A percentile compares a stretch with the other conserved stretches of the same genome.
phyloP scores from a whole-genome alignment of 2,329 filamentous ascomycete species.

The Bretziella fagacearum region DNA sequence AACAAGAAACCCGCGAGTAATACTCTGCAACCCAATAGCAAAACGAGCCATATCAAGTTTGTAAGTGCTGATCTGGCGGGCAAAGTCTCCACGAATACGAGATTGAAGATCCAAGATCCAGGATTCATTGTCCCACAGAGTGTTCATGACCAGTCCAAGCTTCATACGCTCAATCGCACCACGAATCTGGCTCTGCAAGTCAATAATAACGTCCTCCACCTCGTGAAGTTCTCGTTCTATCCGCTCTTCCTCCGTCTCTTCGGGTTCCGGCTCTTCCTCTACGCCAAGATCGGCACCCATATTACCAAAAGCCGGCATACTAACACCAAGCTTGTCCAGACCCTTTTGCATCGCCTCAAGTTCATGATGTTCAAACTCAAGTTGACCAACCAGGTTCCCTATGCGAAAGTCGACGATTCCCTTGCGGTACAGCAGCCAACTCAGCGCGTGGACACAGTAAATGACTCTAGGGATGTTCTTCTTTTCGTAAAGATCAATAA shows the following conservation, averaged over 20 bases:
- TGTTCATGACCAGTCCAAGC: slow-evolving; percentile 70
- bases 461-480: slow-evolving; percentile 99
- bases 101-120: slow-evolving; percentile 69
- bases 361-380: slow-evolving; percentile 96
- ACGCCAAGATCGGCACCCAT: slow-evolving; percentile 94
- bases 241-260: slow-evolving; percentile 81
- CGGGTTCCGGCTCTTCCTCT: slow-evolving; percentile 52
- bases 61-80: slow-evolving; percentile 68
- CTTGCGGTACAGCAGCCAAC: slow-evolving; percentile 91
- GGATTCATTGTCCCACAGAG: slow-evolving; percentile 73
- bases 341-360: slow-evolving; percentile 94
- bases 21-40: slow-evolving; percentile 63
- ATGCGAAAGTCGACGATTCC: slow-evolving; percentile 92
- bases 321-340: slow-evolving; percentile 83
- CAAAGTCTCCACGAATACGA: slow-evolving; percentile 71
- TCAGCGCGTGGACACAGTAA: slow-evolving; percentile 92
- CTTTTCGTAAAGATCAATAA: slow-evolving; percentile 97
- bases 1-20: slow-evolving; percentile 56
- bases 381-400: slow-evolving; percentile 85
- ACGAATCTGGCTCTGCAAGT: slow-evolving; percentile 74
- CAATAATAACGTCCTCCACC: slow-evolving; percentile 52
- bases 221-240: slow-evolving; percentile 68
- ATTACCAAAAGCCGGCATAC: slow-evolving; percentile 93
- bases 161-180: slow-evolving; percentile 63
- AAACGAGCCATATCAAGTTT: slow-evolving; percentile 68